Evolutionary conservation across 805 yeast genomes (phyloP), one percentile per base, ranked within the genome.

Genomic region (Trichomonascus vanleenenianus): DNA sequence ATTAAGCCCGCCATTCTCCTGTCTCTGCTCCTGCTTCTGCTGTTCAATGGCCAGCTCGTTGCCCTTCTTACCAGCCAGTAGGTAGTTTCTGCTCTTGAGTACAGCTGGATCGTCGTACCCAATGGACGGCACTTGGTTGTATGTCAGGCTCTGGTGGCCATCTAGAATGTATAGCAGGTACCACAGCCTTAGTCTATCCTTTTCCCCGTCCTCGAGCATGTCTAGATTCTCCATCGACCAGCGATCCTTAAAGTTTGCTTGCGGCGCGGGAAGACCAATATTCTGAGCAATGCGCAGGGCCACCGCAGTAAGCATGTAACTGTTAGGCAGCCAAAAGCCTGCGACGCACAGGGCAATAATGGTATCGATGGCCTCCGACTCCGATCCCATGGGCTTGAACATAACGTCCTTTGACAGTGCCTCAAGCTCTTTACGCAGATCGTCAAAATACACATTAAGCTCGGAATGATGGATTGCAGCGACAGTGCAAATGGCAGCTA

Each of bases 301-400:
- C 40, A 81, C 56, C 0, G 85, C 83, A 1, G 83, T 77, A 54
- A 79, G 78, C 74, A 78, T 71, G 55, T 78, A 83, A 14, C 76
- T 72, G 50, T 80, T 73, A 16, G 81, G 74, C 40, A 81, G 69
- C 86, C 86, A 81, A 55, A 81, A 78, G 40, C 84, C 81, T 51
- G 83, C 79, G 20, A 81, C 71, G 36, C 81, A 73, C 33, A 81
- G 64, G 0, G 83, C 84, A 16, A 80, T 65, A n/a, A 80, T 75
- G 0, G 80, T 75, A 56, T 79, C 74, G 76, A 76, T 76, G 1
- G 76, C 76, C 43, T 77, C 79, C 1, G 59, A 49, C 49, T 74
- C 79, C 27, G 48, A 36, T 7, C 33, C 32, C 27, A 50, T 40
- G 18, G 31, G 33, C 56, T 67, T 30, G 48, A 51, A 40, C 60